These are phyloP conservation scores for Epichloe uncinata DNA, from an alignment of 2,329 filamentous ascomycete species.

Conservation along the genomic window DNA sequence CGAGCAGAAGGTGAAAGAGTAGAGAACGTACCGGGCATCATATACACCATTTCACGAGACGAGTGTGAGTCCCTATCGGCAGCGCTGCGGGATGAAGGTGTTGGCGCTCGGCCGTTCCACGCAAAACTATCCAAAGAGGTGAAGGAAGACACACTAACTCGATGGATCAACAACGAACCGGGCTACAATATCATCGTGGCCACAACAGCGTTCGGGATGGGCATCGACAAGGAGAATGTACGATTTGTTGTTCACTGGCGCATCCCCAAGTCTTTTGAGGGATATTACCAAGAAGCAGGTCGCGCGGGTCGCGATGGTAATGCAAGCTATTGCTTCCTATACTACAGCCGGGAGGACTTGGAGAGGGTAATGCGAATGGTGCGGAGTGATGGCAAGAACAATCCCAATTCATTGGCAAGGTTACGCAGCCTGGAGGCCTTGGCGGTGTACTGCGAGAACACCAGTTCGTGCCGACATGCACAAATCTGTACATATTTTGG, in stretches of 20 bases:
- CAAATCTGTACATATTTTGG: slow-evolving; percentile 68
- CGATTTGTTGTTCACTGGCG: slow-evolving; percentile 94
- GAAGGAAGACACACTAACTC: slow-evolving; percentile 56
- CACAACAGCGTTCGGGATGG: slow-evolving; percentile 95
- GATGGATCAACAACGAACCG: slow-evolving; percentile 59
- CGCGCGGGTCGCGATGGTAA: slow-evolving; percentile 83
- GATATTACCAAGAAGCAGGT: slow-evolving; percentile 91
- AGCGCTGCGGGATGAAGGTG: slow-evolving; percentile 51
- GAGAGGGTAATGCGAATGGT: slow-evolving; percentile 55
- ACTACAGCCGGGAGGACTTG: slow-evolving; percentile 79
- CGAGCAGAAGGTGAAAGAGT: slow-evolving; percentile 36
- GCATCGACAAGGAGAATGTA: slow-evolving; percentile 90
- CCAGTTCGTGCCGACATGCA: slow-evolving; percentile 58
- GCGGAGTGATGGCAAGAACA: slow-evolving; percentile 29
- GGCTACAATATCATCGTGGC: slow-evolving; percentile 89
- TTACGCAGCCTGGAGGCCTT: slow-evolving; percentile 53
- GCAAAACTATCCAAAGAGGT: slow-evolving; percentile 52
- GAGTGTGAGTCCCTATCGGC: slow-evolving; percentile 61
- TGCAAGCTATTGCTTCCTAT: slow-evolving; percentile 74
- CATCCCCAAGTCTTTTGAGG: slow-evolving; percentile 85
- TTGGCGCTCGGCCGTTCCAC: slow-evolving; percentile 63
- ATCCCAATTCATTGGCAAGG: slow-evolving; percentile 34
- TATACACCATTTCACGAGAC: slow-evolving; percentile 62
- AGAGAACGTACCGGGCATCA: slow-evolving; percentile 60
- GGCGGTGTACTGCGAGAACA: slow-evolving; percentile 70